phyloP scores from a whole-genome alignment of 257 asterid species.

The Ocimum tenuiflorum region DNA sequence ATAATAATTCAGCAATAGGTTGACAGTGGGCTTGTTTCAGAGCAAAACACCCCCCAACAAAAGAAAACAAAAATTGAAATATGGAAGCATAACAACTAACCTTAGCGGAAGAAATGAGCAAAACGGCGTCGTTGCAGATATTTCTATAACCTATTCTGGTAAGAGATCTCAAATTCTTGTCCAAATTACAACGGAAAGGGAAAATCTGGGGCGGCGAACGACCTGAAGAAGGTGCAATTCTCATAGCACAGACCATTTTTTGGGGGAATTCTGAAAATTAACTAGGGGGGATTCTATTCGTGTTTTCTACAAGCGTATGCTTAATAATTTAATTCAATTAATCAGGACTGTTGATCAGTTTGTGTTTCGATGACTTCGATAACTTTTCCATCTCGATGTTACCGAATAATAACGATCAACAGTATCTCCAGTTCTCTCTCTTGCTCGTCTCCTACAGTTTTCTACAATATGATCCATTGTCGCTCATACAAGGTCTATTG shows the following conservation, averaged over 20 bases:
- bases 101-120: constrained; percentile 20
- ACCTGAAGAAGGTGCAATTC: constrained; percentile 26
- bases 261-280: not conserved
- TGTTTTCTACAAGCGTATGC: not conserved
- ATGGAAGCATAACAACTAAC: constrained; percentile 4
- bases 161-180: constrained; percentile 14
- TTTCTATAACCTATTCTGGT: constrained; percentile 8
- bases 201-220: constrained; percentile 25
- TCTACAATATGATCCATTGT: not conserved
- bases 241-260: constrained; percentile 28
- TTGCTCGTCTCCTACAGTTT: not conserved
- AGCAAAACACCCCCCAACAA: too few species aligned
- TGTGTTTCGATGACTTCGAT: constrained; percentile 15
- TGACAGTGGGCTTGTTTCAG: too few species aligned
- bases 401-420: constrained; percentile 12
- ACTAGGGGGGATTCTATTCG: not conserved
- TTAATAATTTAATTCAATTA: not conserved
- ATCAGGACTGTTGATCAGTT: not conserved
- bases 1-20: too few species aligned
- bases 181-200: constrained; percentile 14
- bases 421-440: not conserved
- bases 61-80: too few species aligned
- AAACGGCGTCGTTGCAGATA: constrained; percentile 22
- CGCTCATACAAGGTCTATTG: not conserved
- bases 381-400: constrained; percentile 1